Evolutionary conservation across 352 stramenopile species (phyloP).

Genomic region (Pythium insidiosum): DNA sequence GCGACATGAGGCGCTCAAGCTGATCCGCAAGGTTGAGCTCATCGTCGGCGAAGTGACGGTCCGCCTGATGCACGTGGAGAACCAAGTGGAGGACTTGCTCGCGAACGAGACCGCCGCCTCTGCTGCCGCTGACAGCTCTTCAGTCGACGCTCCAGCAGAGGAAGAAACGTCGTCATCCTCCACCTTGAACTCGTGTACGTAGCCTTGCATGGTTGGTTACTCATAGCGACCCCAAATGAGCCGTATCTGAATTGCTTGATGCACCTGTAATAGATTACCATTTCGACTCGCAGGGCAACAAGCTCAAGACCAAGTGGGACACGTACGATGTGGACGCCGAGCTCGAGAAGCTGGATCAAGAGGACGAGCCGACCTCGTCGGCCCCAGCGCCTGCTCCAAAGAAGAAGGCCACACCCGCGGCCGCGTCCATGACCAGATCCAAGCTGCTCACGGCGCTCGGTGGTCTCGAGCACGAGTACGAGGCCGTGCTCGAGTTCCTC

Average conservation of each 20-base stretch:
- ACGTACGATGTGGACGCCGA: constrained; percentile 74
- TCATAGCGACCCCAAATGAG: neutral
- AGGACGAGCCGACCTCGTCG: constrained; percentile 18
- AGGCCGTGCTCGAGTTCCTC: constrained; percentile 68
- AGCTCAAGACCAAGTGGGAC: constrained; percentile 85
- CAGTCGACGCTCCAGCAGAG: constrained; percentile 32
- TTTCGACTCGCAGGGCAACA: constrained; percentile 80
- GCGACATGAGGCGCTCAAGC: constrained; percentile 41
- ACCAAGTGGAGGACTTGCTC: constrained; percentile 50
- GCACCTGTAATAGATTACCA: constrained; percentile 51
- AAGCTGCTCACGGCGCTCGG: constrained; percentile 33
- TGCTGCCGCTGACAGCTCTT: constrained; percentile 3
- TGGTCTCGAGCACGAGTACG: constrained; percentile 70
- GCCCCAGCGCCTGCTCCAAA: neutral
- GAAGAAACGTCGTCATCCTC: too few relatives aligned
- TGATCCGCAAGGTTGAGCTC: constrained; percentile 64
- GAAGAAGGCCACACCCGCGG: neutral
- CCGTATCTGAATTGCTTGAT: neutral
- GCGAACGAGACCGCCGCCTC: constrained; percentile 31
- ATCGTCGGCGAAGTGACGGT: constrained; percentile 59
- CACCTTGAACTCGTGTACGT: constrained; percentile 73
- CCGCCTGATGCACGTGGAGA: constrained; percentile 57
- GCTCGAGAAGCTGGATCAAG: constrained; percentile 51
- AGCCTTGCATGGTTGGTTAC: constrained; percentile 1
- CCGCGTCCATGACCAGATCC: constrained; percentile 18